Evolutionary conservation across 1,284 basidiomycete species (phyloP).

Genomic region (Inonotus obliquus): DNA sequence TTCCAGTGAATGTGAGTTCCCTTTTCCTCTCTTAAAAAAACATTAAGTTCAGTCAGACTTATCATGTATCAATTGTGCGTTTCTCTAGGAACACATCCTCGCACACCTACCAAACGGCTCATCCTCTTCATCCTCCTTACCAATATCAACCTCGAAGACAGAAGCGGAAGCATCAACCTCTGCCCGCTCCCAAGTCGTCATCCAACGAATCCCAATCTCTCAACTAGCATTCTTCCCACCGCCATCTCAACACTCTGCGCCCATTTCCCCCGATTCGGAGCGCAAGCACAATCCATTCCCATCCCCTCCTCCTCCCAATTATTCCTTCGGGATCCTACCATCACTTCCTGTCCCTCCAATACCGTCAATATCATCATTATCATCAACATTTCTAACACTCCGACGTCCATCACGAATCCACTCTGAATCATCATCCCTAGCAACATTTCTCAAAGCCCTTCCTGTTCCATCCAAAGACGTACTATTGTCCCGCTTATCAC

Average conservation of each 20-base stretch:
- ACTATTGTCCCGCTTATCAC: slow-evolving; percentile 6
- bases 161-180: slow-evolving; percentile 6
- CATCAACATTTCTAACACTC: background rate
- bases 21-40: background rate
- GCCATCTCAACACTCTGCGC: slow-evolving; percentile 28
- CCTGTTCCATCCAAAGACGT: slow-evolving; percentile 1
- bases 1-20: slow-evolving; percentile 1
- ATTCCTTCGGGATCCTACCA: too few relatives aligned
- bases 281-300: background rate
- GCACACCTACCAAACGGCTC: slow-evolving; percentile 20
- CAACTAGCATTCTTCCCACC: slow-evolving; percentile 62
- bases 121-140: background rate
- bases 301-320: background rate
- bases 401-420: slow-evolving; percentile 9
- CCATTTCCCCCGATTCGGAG: slow-evolving; percentile 8
- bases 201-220: slow-evolving; percentile 48
- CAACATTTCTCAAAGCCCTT: slow-evolving; percentile 7
- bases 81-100: slow-evolving; percentile 22
- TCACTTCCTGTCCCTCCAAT: too few relatives aligned
- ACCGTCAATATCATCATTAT: too few relatives aligned
- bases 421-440: background rate
- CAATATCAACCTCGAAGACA: too few relatives aligned
- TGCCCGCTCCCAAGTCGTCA: slow-evolving; percentile 29
- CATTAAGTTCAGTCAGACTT: background rate
- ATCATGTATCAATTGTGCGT: background rate